Evolutionary conservation across 2,329 filamentous ascomycete genomes (phyloP).

Genomic region (Fusarium nygamai): DNA sequence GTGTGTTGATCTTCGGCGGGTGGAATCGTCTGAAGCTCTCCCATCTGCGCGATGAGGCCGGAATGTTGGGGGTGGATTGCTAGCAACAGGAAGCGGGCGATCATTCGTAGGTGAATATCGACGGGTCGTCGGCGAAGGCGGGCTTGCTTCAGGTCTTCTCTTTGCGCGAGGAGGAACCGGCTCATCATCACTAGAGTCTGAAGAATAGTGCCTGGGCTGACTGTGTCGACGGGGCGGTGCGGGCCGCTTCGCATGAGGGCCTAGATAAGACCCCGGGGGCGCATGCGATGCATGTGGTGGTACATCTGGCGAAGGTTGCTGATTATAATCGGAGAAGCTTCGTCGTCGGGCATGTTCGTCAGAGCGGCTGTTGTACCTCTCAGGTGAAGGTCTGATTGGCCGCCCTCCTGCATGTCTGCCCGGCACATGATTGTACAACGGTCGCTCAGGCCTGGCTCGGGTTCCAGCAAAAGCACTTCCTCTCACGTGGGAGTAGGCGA

Average conservation of each 20-base stretch:
- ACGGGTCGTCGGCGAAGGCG: conserved; percentile 46
- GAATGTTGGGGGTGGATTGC: conserved; percentile 37
- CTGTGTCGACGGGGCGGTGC: conserved; percentile 57
- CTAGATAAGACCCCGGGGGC: conserved; percentile 46
- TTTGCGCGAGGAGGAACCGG: conserved; percentile 42
- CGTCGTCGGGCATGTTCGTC: conserved; percentile 57
- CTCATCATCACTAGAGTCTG: conserved; percentile 56
- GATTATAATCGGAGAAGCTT: conserved; percentile 63
- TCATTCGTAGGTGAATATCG: conserved; percentile 46
- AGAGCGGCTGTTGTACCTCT: conserved; percentile 50
- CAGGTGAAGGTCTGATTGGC: conserved; percentile 48
- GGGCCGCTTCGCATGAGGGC: conserved; percentile 47
- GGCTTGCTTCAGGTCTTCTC: conserved; percentile 40
- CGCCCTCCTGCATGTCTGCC: conserved; percentile 49
- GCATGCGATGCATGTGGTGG: conserved; percentile 43
- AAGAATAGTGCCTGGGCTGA: conserved; percentile 57
- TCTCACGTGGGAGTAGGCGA: conserved; percentile 50
- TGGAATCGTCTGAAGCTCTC: conserved; percentile 47
- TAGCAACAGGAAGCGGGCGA: conserved; percentile 43
- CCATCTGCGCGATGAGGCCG: conserved; percentile 49
- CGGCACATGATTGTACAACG: conserved; percentile 55
- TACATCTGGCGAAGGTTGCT: conserved; percentile 47
- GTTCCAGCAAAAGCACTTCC: conserved; percentile 44
- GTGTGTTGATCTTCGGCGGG: conserved; percentile 46
- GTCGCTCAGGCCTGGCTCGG: conserved; percentile 46